These are phyloP conservation scores for Ambrosiella beaveri DNA, from an alignment of 2,329 filamentous ascomycete species.

Conservation along the genomic window DNA sequence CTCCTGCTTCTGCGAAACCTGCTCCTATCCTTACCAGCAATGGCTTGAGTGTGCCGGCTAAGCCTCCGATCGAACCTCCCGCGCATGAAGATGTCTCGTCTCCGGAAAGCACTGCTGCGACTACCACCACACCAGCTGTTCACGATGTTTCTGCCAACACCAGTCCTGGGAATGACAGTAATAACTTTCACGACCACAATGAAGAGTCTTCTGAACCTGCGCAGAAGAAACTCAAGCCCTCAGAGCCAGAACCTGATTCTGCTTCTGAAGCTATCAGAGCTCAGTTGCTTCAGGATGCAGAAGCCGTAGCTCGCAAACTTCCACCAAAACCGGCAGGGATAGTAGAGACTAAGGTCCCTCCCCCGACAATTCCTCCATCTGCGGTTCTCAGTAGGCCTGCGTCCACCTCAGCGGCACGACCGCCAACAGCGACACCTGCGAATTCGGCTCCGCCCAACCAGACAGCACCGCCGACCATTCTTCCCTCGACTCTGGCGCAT, in stretches of 20 bases:
- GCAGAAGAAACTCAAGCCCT: neutral
- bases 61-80: neutral
- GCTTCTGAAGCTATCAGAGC: slow-evolving; percentile 9
- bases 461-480: too few relatives aligned
- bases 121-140: slow-evolving; percentile 53
- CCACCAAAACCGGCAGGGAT: neutral
- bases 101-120: slow-evolving; percentile 52
- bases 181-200: neutral
- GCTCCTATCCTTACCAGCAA: neutral
- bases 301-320: slow-evolving; percentile 1
- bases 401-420: neutral
- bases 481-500: too few relatives aligned
- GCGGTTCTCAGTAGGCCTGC: neutral
- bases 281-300: slow-evolving; percentile 8
- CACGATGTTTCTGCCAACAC: slow-evolving; percentile 55
- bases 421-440: neutral
- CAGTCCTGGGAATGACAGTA: slow-evolving; percentile 48
- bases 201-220: slow-evolving; percentile 15
- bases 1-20: neutral
- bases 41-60: neutral
- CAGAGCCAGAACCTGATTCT: slow-evolving; percentile 6
- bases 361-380: neutral
- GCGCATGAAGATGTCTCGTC: slow-evolving; percentile 26
- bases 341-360: slow-evolving; percentile 3
- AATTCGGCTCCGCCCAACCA: neutral